Percentiles rank a stretch among this genome's conserved stretches.
Conservation (phyloP, 164 flowering plant species). For the Hamamelis virginiana region DNA sequence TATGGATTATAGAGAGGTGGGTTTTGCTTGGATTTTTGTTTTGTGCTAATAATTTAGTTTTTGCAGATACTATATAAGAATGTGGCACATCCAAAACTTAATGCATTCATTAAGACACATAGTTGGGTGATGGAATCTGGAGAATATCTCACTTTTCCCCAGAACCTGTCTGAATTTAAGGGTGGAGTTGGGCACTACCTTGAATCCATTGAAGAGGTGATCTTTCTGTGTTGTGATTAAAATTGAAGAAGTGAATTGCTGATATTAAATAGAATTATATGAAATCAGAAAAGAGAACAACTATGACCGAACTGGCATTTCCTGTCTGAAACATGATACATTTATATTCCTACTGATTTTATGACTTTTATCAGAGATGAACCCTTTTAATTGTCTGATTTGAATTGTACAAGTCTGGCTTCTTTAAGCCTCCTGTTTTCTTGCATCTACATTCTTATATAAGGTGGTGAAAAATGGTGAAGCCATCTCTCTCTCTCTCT, state of each 20-base stretch:
- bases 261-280: too few species aligned
- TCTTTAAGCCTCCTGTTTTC: background rate
- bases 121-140: conserved; percentile 68
- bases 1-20: background rate
- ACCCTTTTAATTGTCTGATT: conserved; percentile 3
- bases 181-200: conserved; percentile 81
- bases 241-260: too few species aligned
- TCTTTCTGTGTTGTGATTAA: conserved; percentile 15
- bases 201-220: conserved; percentile 86
- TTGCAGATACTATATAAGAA: conserved; percentile 70
- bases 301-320: too few species aligned
- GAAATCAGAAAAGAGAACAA: too few species aligned
- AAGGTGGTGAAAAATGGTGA: too few species aligned
- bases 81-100: conserved; percentile 90
- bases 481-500: too few species aligned
- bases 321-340: too few species aligned
- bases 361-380: conserved; percentile 94
- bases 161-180: conserved; percentile 57
- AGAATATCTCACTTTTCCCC: conserved; percentile 77
- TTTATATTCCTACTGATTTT: too few species aligned
- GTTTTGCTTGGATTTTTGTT: background rate
- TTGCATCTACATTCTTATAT: too few species aligned
- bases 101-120: conserved; percentile 55
- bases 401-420: background rate
- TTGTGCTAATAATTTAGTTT: background rate